Base-by-base conservation (phyloP, 2,329 filamentous ascomycete species). In the Fusarium veterinarium region DNA sequence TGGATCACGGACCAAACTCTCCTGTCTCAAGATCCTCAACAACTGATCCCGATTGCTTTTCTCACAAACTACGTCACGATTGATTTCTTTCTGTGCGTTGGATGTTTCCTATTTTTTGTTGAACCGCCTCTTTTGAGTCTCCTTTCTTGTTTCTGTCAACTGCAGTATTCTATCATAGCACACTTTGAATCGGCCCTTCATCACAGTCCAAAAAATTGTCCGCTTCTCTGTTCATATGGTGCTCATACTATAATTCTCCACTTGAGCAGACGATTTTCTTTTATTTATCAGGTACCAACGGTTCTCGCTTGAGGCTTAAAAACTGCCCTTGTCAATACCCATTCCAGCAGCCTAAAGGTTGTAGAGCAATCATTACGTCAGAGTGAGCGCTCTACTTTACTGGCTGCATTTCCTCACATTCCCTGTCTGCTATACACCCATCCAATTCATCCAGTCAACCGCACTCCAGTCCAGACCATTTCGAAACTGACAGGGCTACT, bases 1-100 rank as follows among this genome's bases (percentile, higher is more conserved):
- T 68, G 60, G 64, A 71, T 66, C 68, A 64, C 75, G 75, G 75
- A 77, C 75, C 73, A 77, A 77, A 77, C 35, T 64, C 75, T 77
- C 75, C 75, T 75, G 60, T 65, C 40, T 71, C n/a, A 37, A 60
- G 60, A 56, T 72, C 49, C 45, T 66, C 61, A 71, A 55, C 66
- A 57, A 69, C 58, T 40, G 41, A 61, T 64, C 67, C 51, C 67
- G 67, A 60, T 61, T 72, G 16, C 55, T 67, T 61, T 61, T 57
- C 62, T 64, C 28, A 4, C 51, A 65, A 52, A 64, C 69, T 75
- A 76, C 75, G 75, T 76, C 75, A 76, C 70, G 60, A 52, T 56
- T 68, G 49, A 25, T 51, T 48, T 48, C 45, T 53, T 59, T 72
- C 57, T 51, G 38, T 65, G 28, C 37, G 13, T 53, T 40, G 10